Conservation (phyloP, 495 filamentous ascomycete genomes). For the Hypoxylon perforatum region DNA sequence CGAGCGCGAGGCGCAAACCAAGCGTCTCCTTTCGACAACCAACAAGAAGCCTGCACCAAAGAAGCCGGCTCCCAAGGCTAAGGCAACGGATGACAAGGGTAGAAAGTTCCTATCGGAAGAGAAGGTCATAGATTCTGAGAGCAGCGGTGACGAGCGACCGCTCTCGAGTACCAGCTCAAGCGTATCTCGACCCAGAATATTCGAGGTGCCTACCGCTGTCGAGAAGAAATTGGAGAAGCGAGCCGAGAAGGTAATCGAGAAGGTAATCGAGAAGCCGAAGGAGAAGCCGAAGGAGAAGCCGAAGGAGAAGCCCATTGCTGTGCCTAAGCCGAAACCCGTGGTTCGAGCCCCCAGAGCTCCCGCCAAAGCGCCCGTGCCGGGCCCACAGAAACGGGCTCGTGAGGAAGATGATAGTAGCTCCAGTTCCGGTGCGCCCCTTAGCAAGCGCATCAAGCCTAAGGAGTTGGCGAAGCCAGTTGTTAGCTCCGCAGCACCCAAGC, state of each 20-base stretch:
- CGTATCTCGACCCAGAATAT: slow-evolving; percentile 32
- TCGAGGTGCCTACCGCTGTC: slow-evolving; percentile 51
- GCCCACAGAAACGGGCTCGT: slow-evolving; percentile 51
- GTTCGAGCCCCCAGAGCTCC: slow-evolving; percentile 42
- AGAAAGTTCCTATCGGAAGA: slow-evolving; percentile 69
- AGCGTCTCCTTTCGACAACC: slow-evolving; percentile 65
- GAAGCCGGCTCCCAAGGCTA: slow-evolving; percentile 57
- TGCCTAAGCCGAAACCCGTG: slow-evolving; percentile 42
- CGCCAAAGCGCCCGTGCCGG: slow-evolving; percentile 43
- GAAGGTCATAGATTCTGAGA: slow-evolving; percentile 80
- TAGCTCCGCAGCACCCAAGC: slow-evolving; percentile 41
- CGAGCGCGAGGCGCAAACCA: slow-evolving; percentile 71
- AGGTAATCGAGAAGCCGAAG: slow-evolving; percentile 44
- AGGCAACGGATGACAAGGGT: slow-evolving; percentile 41
- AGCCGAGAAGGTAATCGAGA: slow-evolving; percentile 49
- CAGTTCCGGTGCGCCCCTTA: slow-evolving; percentile 61
- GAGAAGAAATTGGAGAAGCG: slow-evolving; percentile 45
- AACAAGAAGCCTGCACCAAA: slow-evolving; percentile 54
- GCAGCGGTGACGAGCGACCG: slow-evolving; percentile 65
- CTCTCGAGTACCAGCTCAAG: slow-evolving; percentile 49
- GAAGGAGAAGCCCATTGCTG: slow-evolving; percentile 45
- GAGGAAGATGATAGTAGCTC: slow-evolving; percentile 64
- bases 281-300: slow-evolving; percentile 50
- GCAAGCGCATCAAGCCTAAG: slow-evolving; percentile 59
- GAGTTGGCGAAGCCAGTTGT: slow-evolving; percentile 41